Percentiles rank a stretch among this genome's conserved stretches.
These are phyloP conservation scores for Akanthomyces uredinophilus DNA, from an alignment of 2,329 filamentous ascomycete genomes.

Conservation along the genomic window DNA sequence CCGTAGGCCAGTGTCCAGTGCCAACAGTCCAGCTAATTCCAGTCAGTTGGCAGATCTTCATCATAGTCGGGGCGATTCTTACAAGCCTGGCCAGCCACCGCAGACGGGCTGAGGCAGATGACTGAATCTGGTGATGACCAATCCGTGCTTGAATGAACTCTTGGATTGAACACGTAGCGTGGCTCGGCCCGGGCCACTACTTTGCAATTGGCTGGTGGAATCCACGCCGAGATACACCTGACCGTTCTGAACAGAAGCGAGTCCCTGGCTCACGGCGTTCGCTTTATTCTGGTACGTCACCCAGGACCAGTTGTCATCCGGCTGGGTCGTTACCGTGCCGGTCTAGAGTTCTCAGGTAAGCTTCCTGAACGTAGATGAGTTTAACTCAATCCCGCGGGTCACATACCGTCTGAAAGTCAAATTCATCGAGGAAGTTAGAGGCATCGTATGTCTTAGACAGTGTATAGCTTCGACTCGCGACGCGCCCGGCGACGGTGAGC, in stretches of 20 bases:
- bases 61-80: conserved; percentile 18
- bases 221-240: conserved; percentile 32
- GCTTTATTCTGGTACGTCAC: conserved; percentile 43
- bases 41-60: background rate
- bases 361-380: too few relatives aligned
- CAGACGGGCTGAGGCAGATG: conserved; percentile 61
- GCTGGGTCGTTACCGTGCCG: conserved; percentile 19
- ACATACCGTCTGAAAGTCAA: conserved; percentile 30
- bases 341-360: background rate
- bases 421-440: conserved; percentile 37
- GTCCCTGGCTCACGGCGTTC: conserved; percentile 26
- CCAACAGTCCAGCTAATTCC: conserved; percentile 37
- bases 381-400: background rate
- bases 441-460: conserved; percentile 18
- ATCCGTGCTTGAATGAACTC: conserved; percentile 53
- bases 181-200: conserved; percentile 27
- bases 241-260: conserved; percentile 24
- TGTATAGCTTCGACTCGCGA: conserved; percentile 14
- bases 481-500: conserved; percentile 13
- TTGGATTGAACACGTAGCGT: conserved; percentile 60
- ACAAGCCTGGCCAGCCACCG: conserved; percentile 64
- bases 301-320: conserved; percentile 59
- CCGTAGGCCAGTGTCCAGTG: conserved; percentile 44
- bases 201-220: conserved; percentile 14
- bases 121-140: conserved; percentile 60